Base-by-base conservation (phyloP, 192 early-diverging fungal genomes). In the Geranomyces michiganensis region DNA sequence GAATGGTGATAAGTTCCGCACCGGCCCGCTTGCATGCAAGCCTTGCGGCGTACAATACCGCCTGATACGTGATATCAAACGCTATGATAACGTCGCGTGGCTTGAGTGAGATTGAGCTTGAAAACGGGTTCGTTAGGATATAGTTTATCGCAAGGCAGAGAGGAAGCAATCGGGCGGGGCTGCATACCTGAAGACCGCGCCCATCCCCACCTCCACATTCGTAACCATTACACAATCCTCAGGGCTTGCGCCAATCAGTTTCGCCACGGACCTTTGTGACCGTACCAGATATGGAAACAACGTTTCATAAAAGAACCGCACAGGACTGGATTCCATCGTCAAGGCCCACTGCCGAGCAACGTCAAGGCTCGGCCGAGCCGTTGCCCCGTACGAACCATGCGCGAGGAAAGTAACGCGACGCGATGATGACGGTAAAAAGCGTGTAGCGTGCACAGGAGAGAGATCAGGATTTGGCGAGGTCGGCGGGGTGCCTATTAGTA, bases 191-290 rank as follows among this genome's bases (percentile, higher is more conserved):
- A 78, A 51, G 0, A 82, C 77, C n/a, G 66, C 27, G 12, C 61
- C 56, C 49, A 82, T 73, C 2, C 74, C 80, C 41, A 70, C 46
- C 47, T 82, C 80, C n/a, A 78, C 77, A 53, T 82, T 82, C 4
- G 71, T 65, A n/a, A 77, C 67, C n/a, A 76, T 49, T 29, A 76
- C 71, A 9, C 65, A 29, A 59, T 77, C 70, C 12, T 65, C 31
- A 21, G 77, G 72, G 5, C 29, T 5, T 7, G 77, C 60, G 44
- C 69, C 68, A 10, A 76, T 29, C 13, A 76, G 64, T 6, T 27
- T 45, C 4, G 71, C 71, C 21, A 76, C 67, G 6, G 15, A 22
- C 27, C 71, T 53, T 29, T 70, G 0, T 43, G 77, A 76, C 13
- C 74, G 60, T 1, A 76, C 62, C 5, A 79, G 29, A 41, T 70